Evolutionary conservation across 2,329 filamentous ascomycete genomes (phyloP).

Genomic region (Xylariaceae sp.): DNA sequence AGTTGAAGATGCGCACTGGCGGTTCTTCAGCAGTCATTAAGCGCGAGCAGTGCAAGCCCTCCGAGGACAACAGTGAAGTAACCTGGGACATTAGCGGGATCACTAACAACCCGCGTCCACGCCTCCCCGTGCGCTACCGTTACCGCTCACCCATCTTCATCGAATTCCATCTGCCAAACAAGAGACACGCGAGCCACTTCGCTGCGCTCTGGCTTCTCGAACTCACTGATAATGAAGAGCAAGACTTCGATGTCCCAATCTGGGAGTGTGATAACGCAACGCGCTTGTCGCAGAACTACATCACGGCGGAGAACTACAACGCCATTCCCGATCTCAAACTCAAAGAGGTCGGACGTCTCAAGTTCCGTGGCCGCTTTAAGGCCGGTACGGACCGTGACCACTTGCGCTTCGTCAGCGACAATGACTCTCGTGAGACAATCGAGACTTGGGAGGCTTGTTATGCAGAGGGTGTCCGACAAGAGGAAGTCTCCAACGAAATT

Average conservation of each 20-base stretch:
- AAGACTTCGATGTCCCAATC: constrained; percentile 80
- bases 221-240: constrained; percentile 73
- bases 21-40: constrained; percentile 72
- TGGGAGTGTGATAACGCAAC: constrained; percentile 75
- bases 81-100: constrained; percentile 46
- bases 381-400: constrained; percentile 87
- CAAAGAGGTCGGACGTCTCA: constrained; percentile 74
- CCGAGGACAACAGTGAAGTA: constrained; percentile 53
- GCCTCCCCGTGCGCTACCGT: constrained; percentile 83
- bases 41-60: constrained; percentile 55
- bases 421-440: constrained; percentile 85
- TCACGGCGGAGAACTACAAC: constrained; percentile 72
- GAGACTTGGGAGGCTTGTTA: constrained; percentile 93
- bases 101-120: constrained; percentile 45
- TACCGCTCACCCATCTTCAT: constrained; percentile 89
- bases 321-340: constrained; percentile 71
- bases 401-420: constrained; percentile 76
- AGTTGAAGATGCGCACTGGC: constrained; percentile 76
- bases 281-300: constrained; percentile 85
- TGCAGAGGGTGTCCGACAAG: constrained; percentile 75
- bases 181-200: constrained; percentile 69
- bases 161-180: constrained; percentile 70
- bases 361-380: constrained; percentile 79
- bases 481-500: constrained; percentile 68
- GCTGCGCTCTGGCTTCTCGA: constrained; percentile 84